Base-by-base conservation (phyloP, 805 yeast genomes). In the Zygoascus tannicola region DNA sequence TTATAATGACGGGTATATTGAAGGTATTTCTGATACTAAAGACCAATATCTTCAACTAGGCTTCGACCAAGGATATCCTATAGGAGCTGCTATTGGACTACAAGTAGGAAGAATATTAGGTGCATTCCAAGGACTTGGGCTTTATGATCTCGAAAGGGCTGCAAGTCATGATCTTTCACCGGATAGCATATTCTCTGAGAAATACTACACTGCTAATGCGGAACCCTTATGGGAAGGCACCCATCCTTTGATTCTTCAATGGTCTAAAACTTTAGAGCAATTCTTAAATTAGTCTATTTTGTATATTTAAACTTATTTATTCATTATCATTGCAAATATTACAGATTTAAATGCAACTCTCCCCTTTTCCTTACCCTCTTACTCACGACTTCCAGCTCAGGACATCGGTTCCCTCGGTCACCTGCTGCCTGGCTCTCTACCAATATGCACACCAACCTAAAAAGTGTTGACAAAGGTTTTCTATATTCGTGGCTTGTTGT, bases 371-470 rank as follows among this genome's bases (percentile, higher is more conserved):
- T 12, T 33, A 33, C 15, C 36, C 15, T 33, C 36, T 12, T 18
- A n/a, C 21, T 35, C 23, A n/a, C 35, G 35, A 20, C 32, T 7
- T 43, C 18, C 32, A 23, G 32, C 16, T 19, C 16, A 36, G n/a
- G n/a, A 32, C 22, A 16, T 21, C 18, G 41, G 41, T 20, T 22
- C 20, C 5, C 22, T 20, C 23, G 14, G 4, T 22, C 35, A 12
- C 41, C 3, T 38, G 5, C 16, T n/a, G 35, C 19, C n/a, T 33
- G 19, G 8, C 19, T 8, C n/a, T 5, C 62, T 57, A 90, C 97
- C 98, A 92, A 75, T 90, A 92, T 1, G 97, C 85, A 66, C 99
- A 92, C 99, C 99, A 92, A 16, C 99, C 99, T 49, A 92, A 83
- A 59, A 85, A 92, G 64, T 90, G 98, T 64, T 87, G 97, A 57